phyloP scores from a whole-genome alignment of 176 grass and related monocot species.

The Oryza nivara region DNA sequence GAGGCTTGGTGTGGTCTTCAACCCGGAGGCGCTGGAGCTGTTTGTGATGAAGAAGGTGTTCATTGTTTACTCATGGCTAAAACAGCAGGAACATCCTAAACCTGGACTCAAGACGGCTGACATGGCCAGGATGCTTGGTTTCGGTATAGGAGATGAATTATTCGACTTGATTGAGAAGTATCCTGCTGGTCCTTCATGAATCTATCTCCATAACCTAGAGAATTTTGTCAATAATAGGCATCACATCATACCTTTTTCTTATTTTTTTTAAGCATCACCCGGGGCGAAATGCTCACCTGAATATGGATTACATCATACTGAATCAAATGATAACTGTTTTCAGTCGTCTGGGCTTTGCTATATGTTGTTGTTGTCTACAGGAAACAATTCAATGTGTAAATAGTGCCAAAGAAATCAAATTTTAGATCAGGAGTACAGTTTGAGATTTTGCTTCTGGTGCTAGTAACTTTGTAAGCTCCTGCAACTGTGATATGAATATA shows the following conservation, averaged over 20 bases:
- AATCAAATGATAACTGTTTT: neutral
- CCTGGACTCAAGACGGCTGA: slow-evolving; percentile 76
- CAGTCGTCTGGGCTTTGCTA: neutral
- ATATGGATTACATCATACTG: neutral
- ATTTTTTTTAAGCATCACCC: too few relatives aligned
- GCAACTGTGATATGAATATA: neutral
- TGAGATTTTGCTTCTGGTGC: neutral
- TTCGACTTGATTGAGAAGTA: slow-evolving; percentile 78
- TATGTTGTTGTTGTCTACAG: neutral
- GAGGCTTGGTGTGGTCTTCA: slow-evolving; percentile 82
- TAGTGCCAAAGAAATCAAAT: slow-evolving; percentile 9
- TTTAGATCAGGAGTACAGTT: neutral
- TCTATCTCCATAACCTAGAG: neutral
- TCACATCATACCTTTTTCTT: neutral
- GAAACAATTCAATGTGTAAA: neutral
- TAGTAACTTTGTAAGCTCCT: neutral
- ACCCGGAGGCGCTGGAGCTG: slow-evolving; percentile 83
- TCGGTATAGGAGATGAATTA: slow-evolving; percentile 72
- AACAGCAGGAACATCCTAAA: slow-evolving; percentile 72
- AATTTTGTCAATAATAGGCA: neutral
- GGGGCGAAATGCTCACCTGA: too few relatives aligned
- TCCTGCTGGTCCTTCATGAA: slow-evolving; percentile 39
- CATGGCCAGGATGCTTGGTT: slow-evolving; percentile 93
- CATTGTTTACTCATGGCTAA: slow-evolving; percentile 67
- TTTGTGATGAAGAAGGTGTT: slow-evolving; percentile 89